Base-by-base conservation (phyloP, 208 protist genomes). In the Lotmaria passim region DNA sequence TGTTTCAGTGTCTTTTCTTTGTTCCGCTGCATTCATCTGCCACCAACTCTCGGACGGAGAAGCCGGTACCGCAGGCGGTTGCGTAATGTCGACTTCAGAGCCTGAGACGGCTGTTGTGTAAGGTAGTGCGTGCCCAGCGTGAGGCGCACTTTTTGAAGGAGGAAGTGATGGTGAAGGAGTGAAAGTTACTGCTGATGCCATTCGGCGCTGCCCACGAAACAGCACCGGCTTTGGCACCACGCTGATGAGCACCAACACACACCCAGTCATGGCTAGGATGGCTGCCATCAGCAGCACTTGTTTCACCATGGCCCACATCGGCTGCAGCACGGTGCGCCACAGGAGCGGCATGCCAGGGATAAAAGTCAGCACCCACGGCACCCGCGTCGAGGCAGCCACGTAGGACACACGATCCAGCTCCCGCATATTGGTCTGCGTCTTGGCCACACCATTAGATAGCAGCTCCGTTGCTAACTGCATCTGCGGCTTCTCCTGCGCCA, bases 281-380 rank as follows among this genome's bases (percentile, higher is more conserved):
- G 44, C 41, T 36, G 31, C 66, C 36, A 88, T 58, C 36, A 87
- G 51, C 14, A 92, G 28, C 24, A 69, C 78, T 36, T 92, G 86
- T 64, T 79, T 76, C 17, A 89, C 19, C 15, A 85, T 36, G n/a
- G 53, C 81, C 87, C 87, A 93, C 26, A 93, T 47, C 2, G 87
- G 87, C 31, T 77, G 36, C 33, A 93, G 34, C 19, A 93, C 46
- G 5, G 69, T 68, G 38, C 79, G 41, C 87, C 87, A 93, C 24
- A 88, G 33, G 21, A 90, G n/a, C 2, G 57, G 38, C 23, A 70
- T 71, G 14, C 82, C 82, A n/a, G 87, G 87, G 8, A 90, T 36
- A n/a, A 41, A 36, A 24, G 30, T 15, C 19, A 92, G 55, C 24
- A 81, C 47, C 28, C 51, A 48, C 28, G 80, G 78, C n/a, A 67